Evolutionary conservation across 768 basidiomycete genomes (phyloP).

Genomic region (Macrocybe gigantea): DNA sequence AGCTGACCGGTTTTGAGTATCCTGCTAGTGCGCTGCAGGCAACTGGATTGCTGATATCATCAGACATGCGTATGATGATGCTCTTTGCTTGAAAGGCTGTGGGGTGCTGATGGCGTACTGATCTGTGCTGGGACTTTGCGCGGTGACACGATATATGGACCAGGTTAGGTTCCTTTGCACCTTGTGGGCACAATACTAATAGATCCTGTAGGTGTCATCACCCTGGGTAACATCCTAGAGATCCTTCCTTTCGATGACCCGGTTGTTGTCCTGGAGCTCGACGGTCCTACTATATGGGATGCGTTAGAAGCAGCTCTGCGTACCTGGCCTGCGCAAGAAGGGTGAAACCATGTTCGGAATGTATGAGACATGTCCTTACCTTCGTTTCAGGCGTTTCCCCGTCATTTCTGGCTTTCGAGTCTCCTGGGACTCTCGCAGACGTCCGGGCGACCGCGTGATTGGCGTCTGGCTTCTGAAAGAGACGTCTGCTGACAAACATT

Average conservation of each 20-base stretch:
- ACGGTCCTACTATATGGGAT: slow-evolving; percentile 76
- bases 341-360: slow-evolving; percentile 36
- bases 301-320: slow-evolving; percentile 66
- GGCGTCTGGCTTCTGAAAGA: slow-evolving; percentile 60
- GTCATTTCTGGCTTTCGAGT: slow-evolving; percentile 81
- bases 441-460: slow-evolving; percentile 66
- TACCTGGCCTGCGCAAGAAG: slow-evolving; percentile 89
- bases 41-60: slow-evolving; percentile 88
- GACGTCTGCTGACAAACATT: slow-evolving; percentile 18
- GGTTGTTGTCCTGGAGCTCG: slow-evolving; percentile 72
- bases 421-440: slow-evolving; percentile 77
- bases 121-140: slow-evolving; percentile 81
- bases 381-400: slow-evolving; percentile 68
- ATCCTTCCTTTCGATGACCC: slow-evolving; percentile 89
- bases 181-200: neutral
- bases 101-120: slow-evolving; percentile 77
- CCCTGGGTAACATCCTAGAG: slow-evolving; percentile 82
- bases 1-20: neutral
- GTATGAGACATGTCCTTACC: neutral
- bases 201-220: slow-evolving; percentile 53
- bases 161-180: slow-evolving; percentile 40
- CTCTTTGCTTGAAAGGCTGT: slow-evolving; percentile 47
- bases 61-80: slow-evolving; percentile 77
- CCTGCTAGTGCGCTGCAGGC: slow-evolving; percentile 54
- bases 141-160: slow-evolving; percentile 80